Evolutionary conservation across 2,329 filamentous ascomycete species (phyloP).

Genomic region (Mycosphaerella arachidis): DNA sequence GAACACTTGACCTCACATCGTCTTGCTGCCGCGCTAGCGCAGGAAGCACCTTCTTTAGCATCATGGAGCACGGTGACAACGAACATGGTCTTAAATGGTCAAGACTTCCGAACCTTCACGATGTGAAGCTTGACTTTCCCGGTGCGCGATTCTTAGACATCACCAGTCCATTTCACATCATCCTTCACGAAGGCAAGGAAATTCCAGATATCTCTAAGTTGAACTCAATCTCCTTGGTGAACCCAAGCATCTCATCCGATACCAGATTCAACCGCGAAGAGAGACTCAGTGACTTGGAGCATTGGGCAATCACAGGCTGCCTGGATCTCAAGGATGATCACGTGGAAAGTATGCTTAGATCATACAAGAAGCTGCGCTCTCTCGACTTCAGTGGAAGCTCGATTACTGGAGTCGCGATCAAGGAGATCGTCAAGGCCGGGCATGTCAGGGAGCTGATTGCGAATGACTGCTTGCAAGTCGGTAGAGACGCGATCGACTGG

Average conservation of each 20-base stretch:
- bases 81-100: neutral
- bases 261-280: neutral
- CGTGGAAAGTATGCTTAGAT: conserved; percentile 27
- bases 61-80: neutral
- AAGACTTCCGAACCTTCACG: conserved; percentile 3
- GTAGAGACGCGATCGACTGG: conserved; percentile 40
- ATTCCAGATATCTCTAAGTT: neutral
- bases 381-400: conserved; percentile 36
- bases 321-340: conserved; percentile 29
- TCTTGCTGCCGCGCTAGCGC: neutral
- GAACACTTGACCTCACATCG: neutral
- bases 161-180: neutral
- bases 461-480: conserved; percentile 35
- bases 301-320: conserved; percentile 7
- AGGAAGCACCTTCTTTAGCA: neutral
- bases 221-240: neutral
- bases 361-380: conserved; percentile 19
- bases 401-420: conserved; percentile 41
- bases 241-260: neutral
- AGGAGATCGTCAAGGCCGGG: conserved; percentile 29
- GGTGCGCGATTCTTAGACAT: neutral
- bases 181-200: neutral
- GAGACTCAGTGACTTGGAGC: conserved; percentile 6
- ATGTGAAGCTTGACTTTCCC: conserved; percentile 6
- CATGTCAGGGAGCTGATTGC: conserved; percentile 31